A percentile compares a stretch with the other conserved stretches of the same genome.
Conservation (phyloP, 176 grass and related monocot genomes). For the Bromus sterilis region DNA sequence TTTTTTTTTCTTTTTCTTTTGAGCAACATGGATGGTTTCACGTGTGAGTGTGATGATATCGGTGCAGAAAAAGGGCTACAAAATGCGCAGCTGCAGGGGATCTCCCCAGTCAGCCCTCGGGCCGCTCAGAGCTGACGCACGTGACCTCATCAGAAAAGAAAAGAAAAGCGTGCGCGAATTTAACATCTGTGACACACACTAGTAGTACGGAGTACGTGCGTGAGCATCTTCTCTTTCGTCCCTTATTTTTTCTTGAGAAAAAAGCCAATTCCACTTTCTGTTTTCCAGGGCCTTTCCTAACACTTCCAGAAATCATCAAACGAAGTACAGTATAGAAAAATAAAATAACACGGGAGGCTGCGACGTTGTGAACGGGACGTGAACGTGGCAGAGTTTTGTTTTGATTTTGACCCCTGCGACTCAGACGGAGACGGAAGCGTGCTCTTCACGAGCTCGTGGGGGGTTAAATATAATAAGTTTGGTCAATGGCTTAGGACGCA, state of each 20-base stretch:
- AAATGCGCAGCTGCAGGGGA: neutral
- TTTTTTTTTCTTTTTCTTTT: no score
- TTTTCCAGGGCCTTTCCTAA: neutral
- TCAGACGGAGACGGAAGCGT: neutral
- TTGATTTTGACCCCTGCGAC: neutral
- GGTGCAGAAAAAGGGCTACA: neutral
- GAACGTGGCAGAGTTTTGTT: neutral
- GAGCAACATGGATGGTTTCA: no score
- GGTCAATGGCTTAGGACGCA: constrained; percentile 1
- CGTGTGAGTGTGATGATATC: no score
- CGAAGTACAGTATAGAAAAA: no score
- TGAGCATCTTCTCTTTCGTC: neutral
- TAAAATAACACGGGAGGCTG: neutral
- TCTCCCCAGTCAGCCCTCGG: neutral
- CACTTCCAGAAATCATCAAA: no score
- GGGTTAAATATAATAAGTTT: constrained; percentile 19
- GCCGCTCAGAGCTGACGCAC: constrained; percentile 33
- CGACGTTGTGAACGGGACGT: neutral
- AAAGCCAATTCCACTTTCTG: neutral
- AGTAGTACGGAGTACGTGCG: no score
- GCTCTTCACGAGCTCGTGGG: neutral
- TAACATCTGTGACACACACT: neutral
- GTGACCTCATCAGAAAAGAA: constrained; percentile 6
- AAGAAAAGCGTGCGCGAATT: constrained; percentile 5
- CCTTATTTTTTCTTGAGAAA: neutral